These are phyloP conservation scores for Ophiostoma sp. DNA, from an alignment of 2,329 filamentous ascomycete genomes.

Conservation along the genomic window DNA sequence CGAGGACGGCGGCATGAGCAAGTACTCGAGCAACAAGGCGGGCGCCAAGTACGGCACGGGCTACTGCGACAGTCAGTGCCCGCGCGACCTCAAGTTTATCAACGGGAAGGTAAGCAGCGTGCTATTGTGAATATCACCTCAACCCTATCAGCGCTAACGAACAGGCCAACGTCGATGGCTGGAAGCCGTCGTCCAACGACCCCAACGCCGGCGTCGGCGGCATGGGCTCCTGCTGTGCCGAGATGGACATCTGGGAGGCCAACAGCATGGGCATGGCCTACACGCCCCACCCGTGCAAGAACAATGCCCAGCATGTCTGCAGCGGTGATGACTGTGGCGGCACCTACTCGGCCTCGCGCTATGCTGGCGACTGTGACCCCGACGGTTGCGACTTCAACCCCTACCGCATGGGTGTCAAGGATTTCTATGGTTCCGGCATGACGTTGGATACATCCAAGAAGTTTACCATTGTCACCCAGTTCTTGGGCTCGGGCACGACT, in stretches of 20 bases:
- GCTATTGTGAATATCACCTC: too few relatives aligned
- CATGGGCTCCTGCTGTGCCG: slow-evolving; percentile 56
- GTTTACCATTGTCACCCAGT: slow-evolving; percentile 64
- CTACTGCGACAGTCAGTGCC: slow-evolving; percentile 51
- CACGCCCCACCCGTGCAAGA: slow-evolving; percentile 60
- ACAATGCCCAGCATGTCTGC: slow-evolving; percentile 46
- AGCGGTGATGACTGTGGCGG: slow-evolving; percentile 48
- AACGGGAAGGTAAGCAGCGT: slow-evolving; percentile 39
- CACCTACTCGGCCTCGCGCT: slow-evolving; percentile 41
- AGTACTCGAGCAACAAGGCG: slow-evolving; percentile 45
- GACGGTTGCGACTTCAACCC: slow-evolving; percentile 67
- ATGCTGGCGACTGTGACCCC: slow-evolving; percentile 58
- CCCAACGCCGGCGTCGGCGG: slow-evolving; percentile 50
- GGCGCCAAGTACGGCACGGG: slow-evolving; percentile 56
- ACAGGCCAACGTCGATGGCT: slow-evolving; percentile 43
- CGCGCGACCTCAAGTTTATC: slow-evolving; percentile 50
- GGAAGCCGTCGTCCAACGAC: slow-evolving; percentile 53
- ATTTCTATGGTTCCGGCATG: slow-evolving; percentile 55
- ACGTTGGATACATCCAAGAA: slow-evolving; percentile 58
- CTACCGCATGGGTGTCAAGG: slow-evolving; percentile 60
- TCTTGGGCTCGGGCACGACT: slow-evolving; percentile 49
- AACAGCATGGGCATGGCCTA: slow-evolving; percentile 59
- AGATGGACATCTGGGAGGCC: slow-evolving; percentile 64
- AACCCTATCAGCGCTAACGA: background rate
- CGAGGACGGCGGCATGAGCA: slow-evolving; percentile 48